phyloP scores from a whole-genome alignment of 1,284 basidiomycete species.

The Sphagnurus paluster region DNA sequence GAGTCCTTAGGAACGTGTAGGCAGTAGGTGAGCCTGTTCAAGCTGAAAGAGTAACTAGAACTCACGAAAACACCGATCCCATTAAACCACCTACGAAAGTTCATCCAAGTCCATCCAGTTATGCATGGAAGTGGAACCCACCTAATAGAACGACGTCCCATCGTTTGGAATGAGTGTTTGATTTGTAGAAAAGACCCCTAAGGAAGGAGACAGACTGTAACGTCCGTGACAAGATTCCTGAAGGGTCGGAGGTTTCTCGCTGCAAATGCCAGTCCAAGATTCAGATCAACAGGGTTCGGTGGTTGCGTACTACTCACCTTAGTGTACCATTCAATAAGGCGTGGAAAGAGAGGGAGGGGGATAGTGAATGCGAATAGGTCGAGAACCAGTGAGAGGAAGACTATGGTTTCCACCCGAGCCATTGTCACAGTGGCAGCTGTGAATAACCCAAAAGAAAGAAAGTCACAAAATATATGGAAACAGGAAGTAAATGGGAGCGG shows the following conservation, averaged over 20 bases:
- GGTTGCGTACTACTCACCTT: constrained; percentile 44
- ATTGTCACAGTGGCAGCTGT: constrained; percentile 34
- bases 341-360: constrained; percentile 88
- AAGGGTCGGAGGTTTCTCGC: constrained; percentile 70
- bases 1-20: constrained; percentile 50
- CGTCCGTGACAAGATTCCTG: constrained; percentile 71
- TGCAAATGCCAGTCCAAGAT: constrained; percentile 24
- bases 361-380: constrained; percentile 95
- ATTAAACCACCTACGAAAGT: constrained; percentile 69
- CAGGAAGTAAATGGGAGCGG: background rate
- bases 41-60: constrained; percentile 21
- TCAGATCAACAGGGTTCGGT: background rate
- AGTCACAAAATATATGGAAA: background rate
- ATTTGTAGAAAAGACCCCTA: constrained; percentile 61
- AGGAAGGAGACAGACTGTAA: constrained; percentile 62
- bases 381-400: constrained; percentile 81
- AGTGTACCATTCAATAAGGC: constrained; percentile 88
- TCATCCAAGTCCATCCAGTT: background rate
- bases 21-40: background rate
- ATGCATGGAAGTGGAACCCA: constrained; percentile 23
- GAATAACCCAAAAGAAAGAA: constrained; percentile 1
- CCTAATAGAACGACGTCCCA: constrained; percentile 87
- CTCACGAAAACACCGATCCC: constrained; percentile 88
- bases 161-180: constrained; percentile 61
- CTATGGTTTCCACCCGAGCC: constrained; percentile 72